phyloP scores from a whole-genome alignment of 1,284 basidiomycete genomes.

The Macrocystidia cucumis region DNA sequence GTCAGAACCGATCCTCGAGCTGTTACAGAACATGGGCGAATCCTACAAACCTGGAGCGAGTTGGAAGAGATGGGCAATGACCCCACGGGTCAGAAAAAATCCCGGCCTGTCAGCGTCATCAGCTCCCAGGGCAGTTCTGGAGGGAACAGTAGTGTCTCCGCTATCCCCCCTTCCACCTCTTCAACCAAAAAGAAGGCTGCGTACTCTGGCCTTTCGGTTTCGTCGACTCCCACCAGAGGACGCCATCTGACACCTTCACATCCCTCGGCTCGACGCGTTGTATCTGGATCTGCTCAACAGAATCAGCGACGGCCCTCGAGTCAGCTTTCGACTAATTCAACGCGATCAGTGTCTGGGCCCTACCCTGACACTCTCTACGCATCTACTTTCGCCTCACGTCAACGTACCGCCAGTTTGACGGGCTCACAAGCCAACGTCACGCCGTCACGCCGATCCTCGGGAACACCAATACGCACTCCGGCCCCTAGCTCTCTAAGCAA shows the following conservation, averaged over 20 bases:
- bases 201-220: constrained; percentile 48
- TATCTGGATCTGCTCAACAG: constrained; percentile 35
- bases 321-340: constrained; percentile 36
- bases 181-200: constrained; percentile 28
- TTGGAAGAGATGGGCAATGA: constrained; percentile 74
- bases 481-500: constrained; percentile 27
- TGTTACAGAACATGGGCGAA: constrained; percentile 47
- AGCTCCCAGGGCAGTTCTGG: constrained; percentile 50
- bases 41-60: constrained; percentile 73
- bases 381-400: constrained; percentile 75
- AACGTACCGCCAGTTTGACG: constrained; percentile 62
- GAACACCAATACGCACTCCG: constrained; percentile 29
- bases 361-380: constrained; percentile 36
- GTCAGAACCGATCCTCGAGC: constrained; percentile 52
- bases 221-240: constrained; percentile 26
- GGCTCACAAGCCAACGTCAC: constrained; percentile 26
- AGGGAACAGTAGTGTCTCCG: constrained; percentile 43
- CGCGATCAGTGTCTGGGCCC: constrained; percentile 49
- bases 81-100: constrained; percentile 48
- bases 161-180: constrained; percentile 19
- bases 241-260: constrained; percentile 41
- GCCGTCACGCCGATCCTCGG: constrained; percentile 24
- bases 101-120: constrained; percentile 55
- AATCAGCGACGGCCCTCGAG: constrained; percentile 35
- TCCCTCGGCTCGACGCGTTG: constrained; percentile 33